phyloP scores from a whole-genome alignment of 2,329 filamentous ascomycete genomes.

The Colletotrichum godetiae region DNA sequence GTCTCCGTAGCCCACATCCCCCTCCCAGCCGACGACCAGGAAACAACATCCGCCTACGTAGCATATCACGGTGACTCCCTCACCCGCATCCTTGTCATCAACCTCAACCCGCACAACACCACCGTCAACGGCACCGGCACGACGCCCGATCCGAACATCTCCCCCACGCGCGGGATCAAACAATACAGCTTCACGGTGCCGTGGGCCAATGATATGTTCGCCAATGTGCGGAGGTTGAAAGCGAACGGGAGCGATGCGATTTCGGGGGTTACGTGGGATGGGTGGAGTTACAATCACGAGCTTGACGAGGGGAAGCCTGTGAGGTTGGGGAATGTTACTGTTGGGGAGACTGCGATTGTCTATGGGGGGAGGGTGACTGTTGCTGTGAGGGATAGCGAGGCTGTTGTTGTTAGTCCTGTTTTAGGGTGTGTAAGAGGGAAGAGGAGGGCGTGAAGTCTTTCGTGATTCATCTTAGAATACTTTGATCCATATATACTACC shows the following conservation, averaged over 20 bases:
- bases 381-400: constrained; percentile 56
- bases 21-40: constrained; percentile 41
- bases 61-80: constrained; percentile 60
- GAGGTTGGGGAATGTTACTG: constrained; percentile 64
- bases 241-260: constrained; percentile 75
- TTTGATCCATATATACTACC: no score
- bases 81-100: constrained; percentile 63
- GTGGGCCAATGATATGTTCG: constrained; percentile 36
- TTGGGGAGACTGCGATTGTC: constrained; percentile 55
- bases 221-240: constrained; percentile 59
- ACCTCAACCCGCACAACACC: constrained; percentile 70
- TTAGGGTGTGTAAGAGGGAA: not conserved
- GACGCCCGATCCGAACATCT: constrained; percentile 38
- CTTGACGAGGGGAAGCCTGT: constrained; percentile 65
- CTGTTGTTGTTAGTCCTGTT: constrained; percentile 46
- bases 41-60: constrained; percentile 65
- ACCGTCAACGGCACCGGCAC: constrained; percentile 54
- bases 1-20: constrained; percentile 62
- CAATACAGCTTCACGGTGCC: constrained; percentile 56
- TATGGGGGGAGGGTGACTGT: constrained; percentile 50
- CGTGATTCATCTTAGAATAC: no score
- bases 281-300: constrained; percentile 71
- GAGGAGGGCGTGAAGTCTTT: not conserved
- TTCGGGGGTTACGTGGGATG: constrained; percentile 70
- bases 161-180: constrained; percentile 43